phyloP scores from a whole-genome alignment of 2,329 filamentous ascomycete genomes.

The Hypoxylon sp. region DNA sequence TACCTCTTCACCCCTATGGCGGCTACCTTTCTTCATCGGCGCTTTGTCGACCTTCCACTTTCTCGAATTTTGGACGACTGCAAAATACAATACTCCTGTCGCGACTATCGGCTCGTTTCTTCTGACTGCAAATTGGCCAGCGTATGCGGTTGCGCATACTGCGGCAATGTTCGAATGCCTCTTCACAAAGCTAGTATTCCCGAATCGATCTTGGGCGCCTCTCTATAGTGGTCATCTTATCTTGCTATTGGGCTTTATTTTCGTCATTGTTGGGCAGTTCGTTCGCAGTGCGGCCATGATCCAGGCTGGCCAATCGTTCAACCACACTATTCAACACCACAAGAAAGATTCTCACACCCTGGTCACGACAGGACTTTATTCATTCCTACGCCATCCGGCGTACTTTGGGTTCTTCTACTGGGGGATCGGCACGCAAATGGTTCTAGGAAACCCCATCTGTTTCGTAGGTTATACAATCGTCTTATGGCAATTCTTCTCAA shows the following conservation, averaged over 20 bases:
- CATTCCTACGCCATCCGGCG: slow-evolving; percentile 82
- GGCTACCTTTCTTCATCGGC: slow-evolving; percentile 75
- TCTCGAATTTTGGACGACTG: slow-evolving; percentile 94
- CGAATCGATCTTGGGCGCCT: slow-evolving; percentile 63
- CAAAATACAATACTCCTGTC: slow-evolving; percentile 82
- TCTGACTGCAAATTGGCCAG: slow-evolving; percentile 84
- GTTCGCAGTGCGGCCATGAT: slow-evolving; percentile 88
- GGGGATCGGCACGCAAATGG: slow-evolving; percentile 93
- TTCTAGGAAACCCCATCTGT: slow-evolving; percentile 87
- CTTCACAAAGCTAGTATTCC: slow-evolving; percentile 70
- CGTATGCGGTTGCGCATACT: slow-evolving; percentile 86
- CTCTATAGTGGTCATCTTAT: slow-evolving; percentile 60
- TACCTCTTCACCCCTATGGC: slow-evolving; percentile 68
- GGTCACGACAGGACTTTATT: slow-evolving; percentile 88
- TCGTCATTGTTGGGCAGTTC: slow-evolving; percentile 79
- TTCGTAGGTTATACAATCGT: slow-evolving; percentile 80
- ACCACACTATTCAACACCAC: slow-evolving; percentile 83
- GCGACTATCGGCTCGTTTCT: slow-evolving; percentile 84
- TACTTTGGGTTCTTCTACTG: slow-evolving; percentile 99
- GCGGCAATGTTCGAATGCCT: slow-evolving; percentile 81
- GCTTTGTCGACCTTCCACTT: slow-evolving; percentile 90
- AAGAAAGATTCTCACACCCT: slow-evolving; percentile 79
- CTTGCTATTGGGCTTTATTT: slow-evolving; percentile 70
- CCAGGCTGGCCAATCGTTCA: slow-evolving; percentile 91
- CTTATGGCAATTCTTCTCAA: slow-evolving; percentile 87